phyloP scores from a whole-genome alignment of 2,329 filamentous ascomycete genomes.

The Laburnicola sp. region DNA sequence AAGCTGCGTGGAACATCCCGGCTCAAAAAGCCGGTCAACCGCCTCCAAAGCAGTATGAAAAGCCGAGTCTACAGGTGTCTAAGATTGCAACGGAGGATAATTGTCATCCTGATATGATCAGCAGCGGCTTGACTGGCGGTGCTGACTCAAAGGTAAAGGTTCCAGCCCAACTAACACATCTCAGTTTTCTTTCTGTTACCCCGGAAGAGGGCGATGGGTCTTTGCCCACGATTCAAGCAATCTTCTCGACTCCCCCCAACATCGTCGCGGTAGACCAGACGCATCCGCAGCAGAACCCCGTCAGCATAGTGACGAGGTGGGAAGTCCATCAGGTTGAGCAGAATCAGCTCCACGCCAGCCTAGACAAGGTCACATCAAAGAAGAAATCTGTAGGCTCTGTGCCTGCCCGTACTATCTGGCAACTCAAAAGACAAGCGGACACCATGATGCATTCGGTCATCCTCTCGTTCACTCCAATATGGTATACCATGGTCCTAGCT shows the following conservation, averaged over 20 bases:
- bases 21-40: conserved; percentile 60
- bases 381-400: conserved; percentile 57
- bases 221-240: conserved; percentile 68
- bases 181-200: conserved; percentile 72
- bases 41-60: conserved; percentile 45
- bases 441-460: conserved; percentile 70
- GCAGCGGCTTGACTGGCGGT: conserved; percentile 27
- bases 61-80: conserved; percentile 36
- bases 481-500: conserved; percentile 71
- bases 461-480: conserved; percentile 67
- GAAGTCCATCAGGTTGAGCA: conserved; percentile 69
- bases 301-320: conserved; percentile 82
- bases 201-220: conserved; percentile 63
- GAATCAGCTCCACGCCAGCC: conserved; percentile 67
- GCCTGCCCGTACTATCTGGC: conserved; percentile 40
- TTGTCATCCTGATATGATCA: conserved; percentile 35
- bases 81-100: conserved; percentile 35
- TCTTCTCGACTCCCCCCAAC: conserved; percentile 65
- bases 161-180: conserved; percentile 62
- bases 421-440: conserved; percentile 63
- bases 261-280: conserved; percentile 46
- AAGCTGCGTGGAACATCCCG: conserved; percentile 70
- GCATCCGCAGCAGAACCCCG: conserved; percentile 64
- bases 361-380: conserved; percentile 72
- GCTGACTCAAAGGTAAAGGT: conserved; percentile 29